phyloP scores from a whole-genome alignment of 768 basidiomycete species.

The Mrakia frigida region DNA sequence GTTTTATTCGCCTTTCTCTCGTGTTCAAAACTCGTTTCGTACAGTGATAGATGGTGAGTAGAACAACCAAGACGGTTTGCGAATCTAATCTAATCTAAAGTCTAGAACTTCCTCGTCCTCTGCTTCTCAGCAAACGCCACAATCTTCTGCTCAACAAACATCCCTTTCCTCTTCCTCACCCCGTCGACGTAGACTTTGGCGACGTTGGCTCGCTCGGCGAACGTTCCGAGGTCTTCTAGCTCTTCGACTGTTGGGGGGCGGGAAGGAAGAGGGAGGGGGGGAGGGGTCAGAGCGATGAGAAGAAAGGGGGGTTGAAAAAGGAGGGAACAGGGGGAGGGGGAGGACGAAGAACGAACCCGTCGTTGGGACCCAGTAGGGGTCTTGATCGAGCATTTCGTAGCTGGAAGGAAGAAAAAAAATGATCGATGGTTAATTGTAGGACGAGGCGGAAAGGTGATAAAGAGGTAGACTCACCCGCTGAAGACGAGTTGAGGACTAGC shows the following conservation, averaged over 20 bases:
- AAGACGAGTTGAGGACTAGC: slow-evolving; percentile 97
- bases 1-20: no score
- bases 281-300: background rate
- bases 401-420: no score
- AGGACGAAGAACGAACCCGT: slow-evolving; percentile 29
- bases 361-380: slow-evolving; percentile 39
- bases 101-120: slow-evolving; percentile 61
- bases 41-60: no score
- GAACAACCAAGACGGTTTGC: no score
- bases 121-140: slow-evolving; percentile 97
- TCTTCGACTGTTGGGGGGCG: slow-evolving; percentile 71
- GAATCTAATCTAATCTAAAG: no score
- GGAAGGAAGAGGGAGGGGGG: background rate
- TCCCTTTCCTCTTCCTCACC: slow-evolving; percentile 85
- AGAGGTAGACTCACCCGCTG: slow-evolving; percentile 57
- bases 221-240: slow-evolving; percentile 92
- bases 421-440: no score
- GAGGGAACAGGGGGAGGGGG: background rate
- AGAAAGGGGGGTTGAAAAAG: background rate
- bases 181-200: slow-evolving; percentile 87
- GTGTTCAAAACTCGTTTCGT: no score
- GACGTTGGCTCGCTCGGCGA: slow-evolving; percentile 87
- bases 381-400: slow-evolving; percentile 70
- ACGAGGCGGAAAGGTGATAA: no score
- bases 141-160: slow-evolving; percentile 92